phyloP scores from a whole-genome alignment of 495 filamentous ascomycete genomes.

The Hypoxylon fragiforme region DNA sequence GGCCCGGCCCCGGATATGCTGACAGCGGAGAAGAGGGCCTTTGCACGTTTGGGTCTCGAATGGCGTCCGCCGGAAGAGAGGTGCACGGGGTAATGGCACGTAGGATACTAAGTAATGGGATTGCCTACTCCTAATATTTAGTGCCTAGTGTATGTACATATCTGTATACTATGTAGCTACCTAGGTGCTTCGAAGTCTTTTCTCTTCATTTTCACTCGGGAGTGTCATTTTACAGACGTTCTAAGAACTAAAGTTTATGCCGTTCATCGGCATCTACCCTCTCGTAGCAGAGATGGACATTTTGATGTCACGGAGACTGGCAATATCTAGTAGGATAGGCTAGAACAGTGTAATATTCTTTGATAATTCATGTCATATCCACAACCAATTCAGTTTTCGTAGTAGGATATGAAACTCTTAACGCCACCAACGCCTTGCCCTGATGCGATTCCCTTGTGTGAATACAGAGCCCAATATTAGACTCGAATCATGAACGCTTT shows the following conservation, averaged over 20 bases:
- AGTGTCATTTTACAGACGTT: too few relatives aligned
- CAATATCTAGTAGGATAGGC: too few relatives aligned
- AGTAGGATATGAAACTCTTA: conserved; percentile 15
- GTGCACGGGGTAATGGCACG: conserved; percentile 76
- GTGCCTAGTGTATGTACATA: too few relatives aligned
- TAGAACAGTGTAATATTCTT: conserved; percentile 1
- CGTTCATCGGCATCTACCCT: too few relatives aligned
- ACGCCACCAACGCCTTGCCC: conserved; percentile 42
- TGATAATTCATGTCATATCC: conserved; percentile 17
- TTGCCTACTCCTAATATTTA: too few relatives aligned
- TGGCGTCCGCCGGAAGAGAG: conserved; percentile 75
- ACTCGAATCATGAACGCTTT: conserved; percentile 2
- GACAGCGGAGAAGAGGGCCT: conserved; percentile 78
- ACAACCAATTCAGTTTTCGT: conserved; percentile 17
- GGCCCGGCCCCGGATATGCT: conserved; percentile 57
- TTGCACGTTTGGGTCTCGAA: conserved; percentile 74
- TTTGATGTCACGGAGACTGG: too few relatives aligned
- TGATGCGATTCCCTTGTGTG: conserved; percentile 33
- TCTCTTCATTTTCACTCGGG: too few relatives aligned
- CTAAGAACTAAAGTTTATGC: too few relatives aligned
- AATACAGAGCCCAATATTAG: conserved; percentile 18
- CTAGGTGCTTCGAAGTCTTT: too few relatives aligned
- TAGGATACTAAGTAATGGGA: too few relatives aligned
- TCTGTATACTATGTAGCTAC: too few relatives aligned
- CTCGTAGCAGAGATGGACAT: too few relatives aligned